These are phyloP conservation scores for Globisporangium solare DNA, from an alignment of 352 stramenopile species.

Conservation along the genomic window DNA sequence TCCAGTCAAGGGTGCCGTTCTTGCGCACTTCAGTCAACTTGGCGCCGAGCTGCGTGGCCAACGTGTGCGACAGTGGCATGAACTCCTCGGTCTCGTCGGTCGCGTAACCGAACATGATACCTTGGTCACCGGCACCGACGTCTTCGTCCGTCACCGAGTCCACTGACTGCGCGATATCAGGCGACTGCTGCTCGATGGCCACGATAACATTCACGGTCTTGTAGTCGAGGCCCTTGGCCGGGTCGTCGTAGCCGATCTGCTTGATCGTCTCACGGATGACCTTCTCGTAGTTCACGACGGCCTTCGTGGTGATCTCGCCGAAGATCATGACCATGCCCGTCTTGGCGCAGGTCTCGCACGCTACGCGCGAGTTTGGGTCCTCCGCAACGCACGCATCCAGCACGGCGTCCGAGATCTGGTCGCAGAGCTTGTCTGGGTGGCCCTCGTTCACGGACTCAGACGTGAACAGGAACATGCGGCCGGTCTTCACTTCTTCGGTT, in stretches of 20 bases:
- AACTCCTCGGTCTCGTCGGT: slow-evolving; percentile 96
- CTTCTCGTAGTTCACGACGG: slow-evolving; percentile 99
- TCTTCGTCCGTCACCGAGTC: slow-evolving; percentile 96
- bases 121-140: slow-evolving; percentile 98
- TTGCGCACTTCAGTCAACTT: slow-evolving; percentile 98
- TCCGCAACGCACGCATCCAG: slow-evolving; percentile 97
- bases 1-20: slow-evolving; percentile 97
- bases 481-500: slow-evolving; percentile 29
- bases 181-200: slow-evolving; percentile 98
- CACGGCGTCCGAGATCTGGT: slow-evolving; percentile 98
- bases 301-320: slow-evolving; percentile 99
- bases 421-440: slow-evolving; percentile 98
- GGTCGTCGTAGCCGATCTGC: slow-evolving; percentile 99
- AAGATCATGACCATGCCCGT: slow-evolving; percentile 99
- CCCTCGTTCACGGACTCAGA: slow-evolving; percentile 99
- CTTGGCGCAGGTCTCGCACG: slow-evolving; percentile 99
- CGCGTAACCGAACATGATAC: slow-evolving; percentile 93
- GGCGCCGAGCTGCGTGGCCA: slow-evolving; percentile 95
- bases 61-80: slow-evolving; percentile 98
- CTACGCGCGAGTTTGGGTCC: slow-evolving; percentile 97
- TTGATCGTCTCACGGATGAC: slow-evolving; percentile 98
- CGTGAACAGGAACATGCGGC: slow-evolving; percentile 94
- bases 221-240: slow-evolving; percentile 99
- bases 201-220: slow-evolving; percentile 99
- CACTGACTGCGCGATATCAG: slow-evolving; percentile 98